phyloP scores from a whole-genome alignment of 129 eudicot genomes.

The Heracleum sosnowskyi region DNA sequence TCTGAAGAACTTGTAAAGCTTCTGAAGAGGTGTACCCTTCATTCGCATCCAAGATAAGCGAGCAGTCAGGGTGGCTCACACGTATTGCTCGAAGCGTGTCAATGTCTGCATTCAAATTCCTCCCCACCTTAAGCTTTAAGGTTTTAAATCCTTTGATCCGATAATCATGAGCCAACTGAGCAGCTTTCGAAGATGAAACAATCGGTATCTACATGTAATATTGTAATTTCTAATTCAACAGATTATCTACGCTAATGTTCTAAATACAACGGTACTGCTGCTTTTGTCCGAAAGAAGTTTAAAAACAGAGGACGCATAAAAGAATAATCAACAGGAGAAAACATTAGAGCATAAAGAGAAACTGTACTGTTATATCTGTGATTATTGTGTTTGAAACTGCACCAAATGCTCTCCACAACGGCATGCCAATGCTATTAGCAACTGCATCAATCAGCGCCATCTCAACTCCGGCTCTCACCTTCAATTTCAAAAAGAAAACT shows the following conservation, averaged over 20 bases:
- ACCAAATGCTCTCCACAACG: slow-evolving; percentile 86
- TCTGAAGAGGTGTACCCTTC: slow-evolving; percentile 75
- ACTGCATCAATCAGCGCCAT: slow-evolving; percentile 97
- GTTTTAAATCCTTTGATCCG: slow-evolving; percentile 60
- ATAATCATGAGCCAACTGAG: slow-evolving; percentile 64
- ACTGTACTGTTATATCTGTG: slow-evolving; percentile 66
- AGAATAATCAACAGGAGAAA: too few relatives aligned
- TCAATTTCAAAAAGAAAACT: slow-evolving; percentile 15
- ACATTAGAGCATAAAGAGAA: too few relatives aligned
- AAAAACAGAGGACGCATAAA: too few relatives aligned
- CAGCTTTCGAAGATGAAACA: slow-evolving; percentile 59
- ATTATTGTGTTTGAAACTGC: slow-evolving; percentile 68
- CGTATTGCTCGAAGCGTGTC: slow-evolving; percentile 79
- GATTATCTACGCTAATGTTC: too few relatives aligned
- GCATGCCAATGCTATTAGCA: slow-evolving; percentile 69
- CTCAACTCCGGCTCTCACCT: slow-evolving; percentile 94
- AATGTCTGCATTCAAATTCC: slow-evolving; percentile 57
- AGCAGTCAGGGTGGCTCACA: slow-evolving; percentile 55
- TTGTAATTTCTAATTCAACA: too few relatives aligned
- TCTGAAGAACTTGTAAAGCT: slow-evolving; percentile 78
- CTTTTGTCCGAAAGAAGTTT: too few relatives aligned
- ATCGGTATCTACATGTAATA: slow-evolving; percentile 61
- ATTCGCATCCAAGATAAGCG: slow-evolving; percentile 45
- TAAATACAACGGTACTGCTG: too few relatives aligned
- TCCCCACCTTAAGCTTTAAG: slow-evolving; percentile 82